Conservation (phyloP, 2,329 filamentous ascomycete genomes). For the Xylaria sp. region DNA sequence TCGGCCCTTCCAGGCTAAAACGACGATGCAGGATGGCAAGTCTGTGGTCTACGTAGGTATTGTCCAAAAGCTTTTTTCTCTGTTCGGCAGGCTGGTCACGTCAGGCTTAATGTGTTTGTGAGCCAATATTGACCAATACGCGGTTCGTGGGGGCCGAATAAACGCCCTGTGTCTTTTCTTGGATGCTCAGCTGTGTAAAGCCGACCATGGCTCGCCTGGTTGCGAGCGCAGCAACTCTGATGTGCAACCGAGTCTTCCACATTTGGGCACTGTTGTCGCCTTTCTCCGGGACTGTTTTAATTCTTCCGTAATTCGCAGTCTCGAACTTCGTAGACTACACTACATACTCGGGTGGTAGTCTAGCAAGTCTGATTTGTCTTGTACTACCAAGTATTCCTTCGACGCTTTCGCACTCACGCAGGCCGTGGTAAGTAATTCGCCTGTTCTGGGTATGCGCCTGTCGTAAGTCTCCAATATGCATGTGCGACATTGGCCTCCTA, state of each 20-base stretch:
- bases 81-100: constrained; percentile 41
- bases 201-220: constrained; percentile 1
- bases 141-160: constrained; percentile 35
- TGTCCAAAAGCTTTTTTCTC: constrained; percentile 40
- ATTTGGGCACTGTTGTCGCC: neutral
- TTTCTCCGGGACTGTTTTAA: constrained; percentile 5
- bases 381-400: constrained; percentile 3
- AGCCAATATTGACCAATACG: constrained; percentile 30
- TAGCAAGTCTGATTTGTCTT: constrained; percentile 15
- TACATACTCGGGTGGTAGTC: constrained; percentile 10
- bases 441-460: constrained; percentile 32
- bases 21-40: constrained; percentile 45
- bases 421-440: constrained; percentile 26
- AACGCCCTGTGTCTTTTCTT: constrained; percentile 37
- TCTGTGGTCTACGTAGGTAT: constrained; percentile 23
- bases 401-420: constrained; percentile 23
- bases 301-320: constrained; percentile 20
- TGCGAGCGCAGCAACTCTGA: constrained; percentile 10
- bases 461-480: constrained; percentile 38
- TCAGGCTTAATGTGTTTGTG: constrained; percentile 29
- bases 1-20: constrained; percentile 58
- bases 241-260: constrained; percentile 20
- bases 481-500: constrained; percentile 34
- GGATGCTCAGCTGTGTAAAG: constrained; percentile 30
- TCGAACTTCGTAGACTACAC: constrained; percentile 12